Evolutionary conservation across 306 rosid genomes (phyloP).

Genomic region (Acacia melanoxylon): DNA sequence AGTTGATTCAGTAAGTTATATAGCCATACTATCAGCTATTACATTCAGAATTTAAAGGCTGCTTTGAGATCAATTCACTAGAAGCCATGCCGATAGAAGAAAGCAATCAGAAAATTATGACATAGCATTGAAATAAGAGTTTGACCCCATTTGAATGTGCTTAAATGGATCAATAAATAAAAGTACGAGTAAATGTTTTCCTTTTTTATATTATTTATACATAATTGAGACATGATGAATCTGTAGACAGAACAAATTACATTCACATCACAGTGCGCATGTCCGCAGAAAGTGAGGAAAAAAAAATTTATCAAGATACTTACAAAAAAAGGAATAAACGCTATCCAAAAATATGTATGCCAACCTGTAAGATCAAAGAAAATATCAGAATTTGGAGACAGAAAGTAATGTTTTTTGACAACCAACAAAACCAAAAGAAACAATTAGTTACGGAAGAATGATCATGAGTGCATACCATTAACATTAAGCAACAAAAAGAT

Average conservation of each 20-base stretch:
- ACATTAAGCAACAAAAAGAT: constrained; percentile 79
- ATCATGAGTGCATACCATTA: constrained; percentile 55
- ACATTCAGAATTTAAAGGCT: background rate
- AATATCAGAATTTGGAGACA: constrained; percentile 7
- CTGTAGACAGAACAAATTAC: background rate
- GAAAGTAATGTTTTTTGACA: constrained; percentile 6
- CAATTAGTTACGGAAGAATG: background rate
- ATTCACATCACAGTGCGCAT: background rate
- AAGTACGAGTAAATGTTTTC: background rate
- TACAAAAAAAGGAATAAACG: constrained; percentile 79
- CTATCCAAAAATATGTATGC: constrained; percentile 97
- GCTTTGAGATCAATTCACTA: background rate
- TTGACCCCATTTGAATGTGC: background rate
- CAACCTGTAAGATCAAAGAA: constrained; percentile 65
- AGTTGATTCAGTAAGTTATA: background rate
- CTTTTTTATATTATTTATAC: background rate
- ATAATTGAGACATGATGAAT: background rate
- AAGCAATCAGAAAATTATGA: background rate
- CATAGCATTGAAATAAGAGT: background rate
- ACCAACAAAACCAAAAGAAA: constrained; percentile 19
- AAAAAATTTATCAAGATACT: constrained; percentile 39
- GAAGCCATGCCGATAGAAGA: background rate
- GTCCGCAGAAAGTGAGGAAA: background rate
- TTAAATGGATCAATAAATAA: background rate
- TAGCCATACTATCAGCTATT: background rate